phyloP scores from a whole-genome alignment of 2,329 filamentous ascomycete species.

The Pseudocercospora eumusae region DNA sequence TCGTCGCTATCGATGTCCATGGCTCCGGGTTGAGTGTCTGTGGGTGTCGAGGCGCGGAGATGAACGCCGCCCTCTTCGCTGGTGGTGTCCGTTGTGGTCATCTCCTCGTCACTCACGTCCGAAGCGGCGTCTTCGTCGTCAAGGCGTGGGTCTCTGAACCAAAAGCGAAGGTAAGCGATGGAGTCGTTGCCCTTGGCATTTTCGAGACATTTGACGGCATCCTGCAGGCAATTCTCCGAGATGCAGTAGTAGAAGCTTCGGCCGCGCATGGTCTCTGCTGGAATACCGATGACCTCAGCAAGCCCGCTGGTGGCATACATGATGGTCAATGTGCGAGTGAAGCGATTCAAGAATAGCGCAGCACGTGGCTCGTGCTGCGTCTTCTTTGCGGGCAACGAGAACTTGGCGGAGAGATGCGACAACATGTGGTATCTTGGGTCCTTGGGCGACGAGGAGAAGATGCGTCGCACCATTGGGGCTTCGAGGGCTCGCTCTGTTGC shows the following conservation, averaged over 20 bases:
- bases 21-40: conserved; percentile 19
- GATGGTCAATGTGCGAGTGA: conserved; percentile 76
- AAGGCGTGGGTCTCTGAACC: conserved; percentile 72
- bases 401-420: conserved; percentile 80
- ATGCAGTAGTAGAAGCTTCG: conserved; percentile 89
- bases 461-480: conserved; percentile 73
- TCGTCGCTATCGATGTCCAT: conserved; percentile 29
- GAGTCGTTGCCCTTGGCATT: conserved; percentile 88
- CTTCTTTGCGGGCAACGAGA: conserved; percentile 57
- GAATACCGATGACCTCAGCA: conserved; percentile 71
- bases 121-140: conserved; percentile 42
- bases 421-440: conserved; percentile 90
- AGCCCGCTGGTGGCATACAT: conserved; percentile 85
- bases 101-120: conserved; percentile 46
- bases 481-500: conserved; percentile 71
- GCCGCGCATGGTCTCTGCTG: conserved; percentile 67
- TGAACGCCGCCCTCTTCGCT: conserved; percentile 54
- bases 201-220: conserved; percentile 77
- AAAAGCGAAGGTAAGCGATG: conserved; percentile 85
- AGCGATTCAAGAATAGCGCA: conserved; percentile 81
- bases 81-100: conserved; percentile 50
- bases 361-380: conserved; percentile 75
- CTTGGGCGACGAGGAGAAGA: conserved; percentile 78
- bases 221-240: conserved; percentile 70
- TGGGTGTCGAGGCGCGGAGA: conserved; percentile 42